Conservation (phyloP, 306 rosid genomes). For the Medicago arabica region DNA sequence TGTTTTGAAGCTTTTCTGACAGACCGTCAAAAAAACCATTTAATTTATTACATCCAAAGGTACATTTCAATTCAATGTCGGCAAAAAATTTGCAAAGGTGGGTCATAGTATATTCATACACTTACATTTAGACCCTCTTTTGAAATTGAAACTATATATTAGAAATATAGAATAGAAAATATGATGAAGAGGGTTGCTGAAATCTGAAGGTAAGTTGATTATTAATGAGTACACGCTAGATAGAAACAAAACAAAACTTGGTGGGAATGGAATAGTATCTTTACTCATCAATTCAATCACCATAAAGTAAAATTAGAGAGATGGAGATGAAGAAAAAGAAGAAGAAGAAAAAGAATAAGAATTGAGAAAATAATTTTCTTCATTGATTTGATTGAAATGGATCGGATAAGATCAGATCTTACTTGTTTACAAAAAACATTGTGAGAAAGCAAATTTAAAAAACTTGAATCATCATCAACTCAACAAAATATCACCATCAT, state of each 20-base stretch:
- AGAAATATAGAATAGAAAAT: background rate
- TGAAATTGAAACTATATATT: background rate
- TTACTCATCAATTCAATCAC: constrained; percentile 5
- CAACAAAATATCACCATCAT: constrained; percentile 39
- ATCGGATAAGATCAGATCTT: constrained; percentile 45
- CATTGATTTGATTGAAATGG: constrained; percentile 52
- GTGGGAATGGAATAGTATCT: background rate
- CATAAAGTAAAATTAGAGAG: background rate
- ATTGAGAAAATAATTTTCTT: constrained; percentile 45
- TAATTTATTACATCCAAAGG: constrained; percentile 6
- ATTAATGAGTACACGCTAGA: background rate
- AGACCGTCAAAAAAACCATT: constrained; percentile 42
- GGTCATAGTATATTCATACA: constrained; percentile 13
- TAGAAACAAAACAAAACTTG: constrained; percentile 2
- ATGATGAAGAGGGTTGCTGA: constrained; percentile 13
- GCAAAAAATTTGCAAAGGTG: background rate
- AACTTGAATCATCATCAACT: constrained; percentile 41
- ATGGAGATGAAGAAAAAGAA: background rate
- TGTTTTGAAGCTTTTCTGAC: constrained; percentile 15
- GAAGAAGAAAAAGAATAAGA: background rate
- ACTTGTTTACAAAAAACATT: constrained; percentile 50
- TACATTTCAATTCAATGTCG: constrained; percentile 21
- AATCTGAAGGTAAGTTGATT: constrained; percentile 10
- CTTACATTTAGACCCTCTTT: background rate
- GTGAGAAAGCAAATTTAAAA: constrained; percentile 30